Base-by-base conservation (phyloP, 768 basidiomycete species). In the Pilatotrama ljubarskyi region DNA sequence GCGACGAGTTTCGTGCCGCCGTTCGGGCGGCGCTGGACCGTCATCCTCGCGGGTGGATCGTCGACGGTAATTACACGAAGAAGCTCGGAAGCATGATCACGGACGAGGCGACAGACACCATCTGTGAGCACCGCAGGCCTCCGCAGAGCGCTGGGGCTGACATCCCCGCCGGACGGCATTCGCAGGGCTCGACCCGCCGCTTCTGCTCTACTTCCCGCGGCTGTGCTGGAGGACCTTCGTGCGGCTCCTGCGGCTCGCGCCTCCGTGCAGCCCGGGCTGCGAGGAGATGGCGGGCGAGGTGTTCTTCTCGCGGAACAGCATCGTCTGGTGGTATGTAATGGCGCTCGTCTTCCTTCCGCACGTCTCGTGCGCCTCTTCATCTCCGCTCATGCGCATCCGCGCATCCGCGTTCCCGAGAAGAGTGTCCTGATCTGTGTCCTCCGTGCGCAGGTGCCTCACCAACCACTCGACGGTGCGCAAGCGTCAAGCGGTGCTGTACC, bases 141-240 rank as follows among this genome's bases (percentile, higher is more conserved):
- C 71, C 78, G 42, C 35, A 85, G 66, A 66, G 82, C 8, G 77
- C 86, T 9, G 7, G 50, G 22, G 29, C 32, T 50, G 24, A 44
- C 38, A 2, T 40, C n/a, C 17, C 25, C 18, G 20, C 15, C 29
- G 10, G 26, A n/a, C 5, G 32, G 24, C n/a, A n/a, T n/a, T n/a
- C n/a, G n/a, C 41, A 89, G 87, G 88, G 88, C 73, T 89, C 20
- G 86, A 88, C 63, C 86, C 86, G 8, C 88, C 87, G 13, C 72
- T 88, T 35, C 17, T 74, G 9, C 70, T 82, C 10, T 89, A 88
- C 72, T 77, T 88, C 54, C 84, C 87, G 20, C 83, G 87, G 15
- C 64, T 87, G 24, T 66, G 81, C 59, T 63, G 74, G 54, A 77
- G 87, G 47, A 88, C 86, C 0, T 65, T 85, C n/a, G 66, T 74